A percentile compares a stretch with the other conserved stretches of the same genome.
Conservation (phyloP, 164 flowering plant genomes). For the Cinnamomum chago region DNA sequence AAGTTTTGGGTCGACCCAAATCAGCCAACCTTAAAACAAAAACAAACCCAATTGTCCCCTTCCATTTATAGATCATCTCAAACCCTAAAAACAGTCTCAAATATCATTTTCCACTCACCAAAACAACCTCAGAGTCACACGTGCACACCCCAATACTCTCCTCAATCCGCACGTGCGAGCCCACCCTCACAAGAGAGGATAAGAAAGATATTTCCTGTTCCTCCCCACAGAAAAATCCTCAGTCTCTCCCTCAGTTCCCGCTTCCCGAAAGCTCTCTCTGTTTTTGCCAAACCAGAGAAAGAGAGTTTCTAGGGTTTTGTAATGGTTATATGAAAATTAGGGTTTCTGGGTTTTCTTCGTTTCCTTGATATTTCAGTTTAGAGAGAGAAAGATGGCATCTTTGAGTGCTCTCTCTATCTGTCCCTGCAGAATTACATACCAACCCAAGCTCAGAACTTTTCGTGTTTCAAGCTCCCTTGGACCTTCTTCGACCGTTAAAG, state of each 20-base stretch:
- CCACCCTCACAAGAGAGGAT: not conserved
- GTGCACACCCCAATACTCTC: no score
- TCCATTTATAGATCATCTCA: no score
- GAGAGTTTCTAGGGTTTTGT: not conserved
- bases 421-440: constrained; percentile 36
- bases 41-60: no score
- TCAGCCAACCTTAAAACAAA: no score
- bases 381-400: constrained; percentile 46
- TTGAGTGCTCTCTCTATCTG: constrained; percentile 45
- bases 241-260: not conserved
- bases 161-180: no score
- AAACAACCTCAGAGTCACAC: no score
- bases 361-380: no score
- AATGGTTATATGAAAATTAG: not conserved
- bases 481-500: constrained; percentile 30
- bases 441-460: constrained; percentile 21
- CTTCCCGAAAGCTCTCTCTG: not conserved
- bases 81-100: no score
- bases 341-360: not conserved
- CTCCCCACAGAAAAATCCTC: not conserved
- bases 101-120: no score
- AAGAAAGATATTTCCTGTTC: not conserved
- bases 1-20: no score
- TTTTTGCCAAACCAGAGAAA: not conserved
- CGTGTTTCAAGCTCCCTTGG: constrained; percentile 36